Conservation (phyloP, 176 grass and related monocot genomes). For the Zoysia pacifica region DNA sequence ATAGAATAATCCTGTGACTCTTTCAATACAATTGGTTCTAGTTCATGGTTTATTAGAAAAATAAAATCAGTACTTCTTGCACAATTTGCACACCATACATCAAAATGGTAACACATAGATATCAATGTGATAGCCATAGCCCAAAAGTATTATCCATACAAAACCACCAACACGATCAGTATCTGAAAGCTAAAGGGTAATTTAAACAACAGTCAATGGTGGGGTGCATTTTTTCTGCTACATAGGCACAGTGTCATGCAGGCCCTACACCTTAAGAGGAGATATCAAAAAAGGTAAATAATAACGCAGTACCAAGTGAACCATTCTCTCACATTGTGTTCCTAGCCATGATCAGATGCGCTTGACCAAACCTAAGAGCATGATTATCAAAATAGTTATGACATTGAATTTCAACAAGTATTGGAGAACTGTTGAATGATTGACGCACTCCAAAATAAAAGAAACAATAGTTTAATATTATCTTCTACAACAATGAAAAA, state of each 20-base stretch:
- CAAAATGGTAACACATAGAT: neutral
- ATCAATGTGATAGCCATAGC: neutral
- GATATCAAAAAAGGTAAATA: constrained; percentile 30
- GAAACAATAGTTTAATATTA: neutral
- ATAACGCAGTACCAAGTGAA: constrained; percentile 25
- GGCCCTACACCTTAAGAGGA: neutral
- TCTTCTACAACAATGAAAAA: neutral
- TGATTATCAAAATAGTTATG: constrained; percentile 45
- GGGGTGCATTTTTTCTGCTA: neutral
- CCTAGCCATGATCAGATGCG: constrained; percentile 68
- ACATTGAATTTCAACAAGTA: neutral
- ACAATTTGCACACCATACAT: neutral
- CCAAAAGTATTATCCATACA: neutral
- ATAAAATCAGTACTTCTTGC: neutral
- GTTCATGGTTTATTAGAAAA: neutral
- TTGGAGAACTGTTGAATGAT: neutral
- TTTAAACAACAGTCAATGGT: neutral
- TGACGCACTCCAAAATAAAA: neutral
- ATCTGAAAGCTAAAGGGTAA: neutral
- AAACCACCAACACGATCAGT: neutral
- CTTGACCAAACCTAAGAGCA: constrained; percentile 74
- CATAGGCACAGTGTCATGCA: neutral
- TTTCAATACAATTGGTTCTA: neutral
- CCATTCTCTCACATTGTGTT: constrained; percentile 37
- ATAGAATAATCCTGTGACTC: neutral